Percentiles rank a stretch among this genome's conserved stretches.
Evolutionary conservation across 23 red algal genomes (phyloP).

Genomic region (Gracilariopsis chorda): DNA sequence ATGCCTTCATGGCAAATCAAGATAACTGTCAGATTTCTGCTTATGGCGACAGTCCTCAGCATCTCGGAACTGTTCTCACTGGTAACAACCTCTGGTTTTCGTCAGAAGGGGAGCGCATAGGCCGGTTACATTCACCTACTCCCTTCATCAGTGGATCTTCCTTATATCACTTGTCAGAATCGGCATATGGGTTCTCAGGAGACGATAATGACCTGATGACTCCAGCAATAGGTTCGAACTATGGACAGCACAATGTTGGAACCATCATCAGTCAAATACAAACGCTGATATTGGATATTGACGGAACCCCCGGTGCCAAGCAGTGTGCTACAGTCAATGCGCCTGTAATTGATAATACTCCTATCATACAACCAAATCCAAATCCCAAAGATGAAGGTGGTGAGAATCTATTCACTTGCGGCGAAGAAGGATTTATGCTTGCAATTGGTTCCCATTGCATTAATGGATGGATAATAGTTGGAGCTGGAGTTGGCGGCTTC

Average conservation of each 20-base stretch:
- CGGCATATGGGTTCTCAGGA: slow-evolving; percentile 23
- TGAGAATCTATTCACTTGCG: neutral
- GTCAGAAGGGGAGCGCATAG: slow-evolving; percentile 1
- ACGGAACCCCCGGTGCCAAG: slow-evolving; percentile 14
- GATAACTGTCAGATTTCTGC: slow-evolving; percentile 43
- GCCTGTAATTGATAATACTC: slow-evolving; percentile 27
- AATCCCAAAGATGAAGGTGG: neutral
- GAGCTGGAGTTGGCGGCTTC: neutral
- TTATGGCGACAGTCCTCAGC: slow-evolving; percentile 29
- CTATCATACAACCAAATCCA: neutral
- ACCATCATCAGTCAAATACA: slow-evolving; percentile 16
- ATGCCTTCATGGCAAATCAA: slow-evolving; percentile 66
- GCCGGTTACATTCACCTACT: slow-evolving; percentile 37
- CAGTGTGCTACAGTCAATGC: slow-evolving; percentile 19
- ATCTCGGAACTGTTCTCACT: slow-evolving; percentile 55
- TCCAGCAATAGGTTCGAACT: slow-evolving; percentile 42
- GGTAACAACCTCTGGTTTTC: slow-evolving; percentile 65
- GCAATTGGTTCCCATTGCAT: neutral
- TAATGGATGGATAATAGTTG: slow-evolving; percentile 55
- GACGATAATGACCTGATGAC: slow-evolving; percentile 72
- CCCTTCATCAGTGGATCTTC: slow-evolving; percentile 37
- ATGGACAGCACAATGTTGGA: slow-evolving; percentile 57
- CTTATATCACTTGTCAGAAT: slow-evolving; percentile 62
- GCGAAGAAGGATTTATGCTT: slow-evolving; percentile 24
- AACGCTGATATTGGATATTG: slow-evolving; percentile 11